A percentile compares a stretch with the other conserved stretches of the same genome.
These are phyloP conservation scores for Barnettozyma wickerhamii DNA, from an alignment of 805 yeast genomes.

Conservation along the genomic window DNA sequence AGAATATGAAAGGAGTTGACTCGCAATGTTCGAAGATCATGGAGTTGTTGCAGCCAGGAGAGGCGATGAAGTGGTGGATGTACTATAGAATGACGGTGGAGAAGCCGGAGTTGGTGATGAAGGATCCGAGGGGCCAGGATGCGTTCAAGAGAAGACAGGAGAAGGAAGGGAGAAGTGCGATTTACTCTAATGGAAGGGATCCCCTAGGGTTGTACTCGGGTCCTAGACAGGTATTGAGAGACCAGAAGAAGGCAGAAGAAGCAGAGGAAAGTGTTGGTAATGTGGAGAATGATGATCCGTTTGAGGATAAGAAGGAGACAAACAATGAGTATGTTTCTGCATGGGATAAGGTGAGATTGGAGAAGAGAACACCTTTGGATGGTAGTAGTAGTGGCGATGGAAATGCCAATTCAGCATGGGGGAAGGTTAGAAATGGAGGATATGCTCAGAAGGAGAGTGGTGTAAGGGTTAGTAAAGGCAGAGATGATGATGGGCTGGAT, in stretches of 20 bases:
- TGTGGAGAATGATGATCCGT: conserved; percentile 23
- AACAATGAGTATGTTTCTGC: conserved; percentile 24
- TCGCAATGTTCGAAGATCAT: conserved; percentile 29
- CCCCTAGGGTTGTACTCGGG: conserved; percentile 36
- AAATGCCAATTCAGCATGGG: conserved; percentile 26
- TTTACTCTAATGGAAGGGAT: conserved; percentile 32
- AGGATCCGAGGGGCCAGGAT: conserved; percentile 47
- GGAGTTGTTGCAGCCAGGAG: conserved; percentile 27
- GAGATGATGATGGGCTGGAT: neutral
- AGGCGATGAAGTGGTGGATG: conserved; percentile 40
- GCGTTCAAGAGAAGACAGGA: conserved; percentile 22
- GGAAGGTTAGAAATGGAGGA: conserved; percentile 23
- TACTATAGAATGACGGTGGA: conserved; percentile 49
- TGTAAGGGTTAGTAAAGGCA: no score
- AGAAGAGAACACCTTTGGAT: conserved; percentile 17
- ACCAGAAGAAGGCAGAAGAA: conserved; percentile 6
- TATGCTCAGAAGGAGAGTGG: no score
- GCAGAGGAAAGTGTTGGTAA: neutral
- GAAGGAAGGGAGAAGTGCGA: conserved; percentile 13
- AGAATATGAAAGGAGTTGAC: conserved; percentile 27
- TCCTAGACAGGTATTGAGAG: conserved; percentile 23
- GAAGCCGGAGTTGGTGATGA: conserved; percentile 47
- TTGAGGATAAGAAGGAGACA: conserved; percentile 6
- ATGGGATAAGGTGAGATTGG: conserved; percentile 35
- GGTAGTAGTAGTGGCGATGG: neutral